Conservation (phyloP, 768 basidiomycete species). For the Macrolepiota fuliginosa region DNA sequence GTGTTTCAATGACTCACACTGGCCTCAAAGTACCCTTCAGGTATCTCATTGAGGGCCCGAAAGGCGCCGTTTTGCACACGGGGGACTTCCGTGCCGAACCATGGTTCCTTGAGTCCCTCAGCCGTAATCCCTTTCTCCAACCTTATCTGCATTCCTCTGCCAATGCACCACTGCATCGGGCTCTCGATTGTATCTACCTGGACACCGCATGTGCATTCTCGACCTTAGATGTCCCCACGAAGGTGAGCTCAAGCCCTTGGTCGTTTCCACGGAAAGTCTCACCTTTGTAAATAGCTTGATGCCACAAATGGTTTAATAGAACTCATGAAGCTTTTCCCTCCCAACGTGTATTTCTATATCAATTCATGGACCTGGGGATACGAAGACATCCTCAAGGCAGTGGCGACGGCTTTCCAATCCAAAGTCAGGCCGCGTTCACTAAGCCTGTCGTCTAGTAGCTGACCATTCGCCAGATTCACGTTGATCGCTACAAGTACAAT, state of each 20-base stretch:
- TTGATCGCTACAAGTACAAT: slow-evolving; percentile 83
- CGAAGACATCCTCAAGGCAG: slow-evolving; percentile 81
- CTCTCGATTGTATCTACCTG: slow-evolving; percentile 76
- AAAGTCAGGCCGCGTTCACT: slow-evolving; percentile 38
- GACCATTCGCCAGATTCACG: slow-evolving; percentile 60
- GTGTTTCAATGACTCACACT: background rate
- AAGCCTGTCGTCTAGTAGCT: background rate
- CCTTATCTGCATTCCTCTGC: slow-evolving; percentile 52
- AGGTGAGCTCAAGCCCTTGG: slow-evolving; percentile 35
- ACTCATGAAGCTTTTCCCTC: slow-evolving; percentile 67
- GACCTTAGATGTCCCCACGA: slow-evolving; percentile 50
- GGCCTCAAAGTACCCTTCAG: slow-evolving; percentile 33
- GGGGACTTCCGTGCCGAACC: slow-evolving; percentile 92
- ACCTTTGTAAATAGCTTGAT: slow-evolving; percentile 42
- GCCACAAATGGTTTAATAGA: slow-evolving; percentile 67
- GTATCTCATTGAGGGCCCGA: slow-evolving; percentile 76
- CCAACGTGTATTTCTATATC: slow-evolving; percentile 75
- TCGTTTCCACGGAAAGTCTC: background rate
- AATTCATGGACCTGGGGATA: slow-evolving; percentile 98
- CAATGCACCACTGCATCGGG: slow-evolving; percentile 29
- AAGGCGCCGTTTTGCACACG: slow-evolving; percentile 81
- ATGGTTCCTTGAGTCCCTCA: slow-evolving; percentile 68
- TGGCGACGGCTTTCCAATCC: slow-evolving; percentile 63
- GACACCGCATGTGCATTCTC: slow-evolving; percentile 75
- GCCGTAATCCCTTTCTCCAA: slow-evolving; percentile 68